Base-by-base conservation (phyloP, 306 rosid genomes). In the Citrullus amarus region DNA sequence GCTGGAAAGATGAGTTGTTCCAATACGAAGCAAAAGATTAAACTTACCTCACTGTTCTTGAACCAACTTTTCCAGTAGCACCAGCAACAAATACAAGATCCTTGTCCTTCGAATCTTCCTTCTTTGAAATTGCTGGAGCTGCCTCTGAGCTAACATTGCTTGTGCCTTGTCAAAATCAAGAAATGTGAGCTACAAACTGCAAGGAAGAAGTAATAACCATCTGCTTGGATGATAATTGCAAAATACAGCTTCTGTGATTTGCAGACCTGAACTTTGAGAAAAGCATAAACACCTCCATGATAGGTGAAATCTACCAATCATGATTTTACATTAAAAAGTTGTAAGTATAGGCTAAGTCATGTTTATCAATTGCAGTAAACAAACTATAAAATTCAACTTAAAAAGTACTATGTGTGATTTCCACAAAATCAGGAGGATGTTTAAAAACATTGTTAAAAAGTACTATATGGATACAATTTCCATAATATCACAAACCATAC, bases 51-150 rank as follows among this genome's bases (percentile, higher is more conserved):
- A 95, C 98, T 32, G 96, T 88, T 84, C 97, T 82, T 77, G 96
- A 95, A 77, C 98, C 98, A 84, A 95, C 98, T 87, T 18, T 90
- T 57, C 98, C 98, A 54, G 97, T 92, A 68, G 98, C 97, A 62
- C 98, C 98, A n/a, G 98, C 98, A 78, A 95, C 96, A 84, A 95
- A 95, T n/a, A 87, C 97, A 20, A 92, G 76, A 82, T 91, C 86
- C 17, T 86, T 93, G 83, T 95, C 92, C 81, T 86, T 89, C 51
- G 82, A 69, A 70, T 81, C 86, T 50, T 68, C 87, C 79, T 85
- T 87, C 81, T 86, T 88, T 9, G 86, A 30, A 43, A 56, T 55
- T 62, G 80, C 87, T 78, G 85, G 85, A 65, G 78, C 84, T 54
- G 82, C 57, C 77, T 75, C 83, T 53, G 80, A 78, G 80, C 79